phyloP scores from a whole-genome alignment of 352 stramenopile genomes.

The Pythium dissotocum region DNA sequence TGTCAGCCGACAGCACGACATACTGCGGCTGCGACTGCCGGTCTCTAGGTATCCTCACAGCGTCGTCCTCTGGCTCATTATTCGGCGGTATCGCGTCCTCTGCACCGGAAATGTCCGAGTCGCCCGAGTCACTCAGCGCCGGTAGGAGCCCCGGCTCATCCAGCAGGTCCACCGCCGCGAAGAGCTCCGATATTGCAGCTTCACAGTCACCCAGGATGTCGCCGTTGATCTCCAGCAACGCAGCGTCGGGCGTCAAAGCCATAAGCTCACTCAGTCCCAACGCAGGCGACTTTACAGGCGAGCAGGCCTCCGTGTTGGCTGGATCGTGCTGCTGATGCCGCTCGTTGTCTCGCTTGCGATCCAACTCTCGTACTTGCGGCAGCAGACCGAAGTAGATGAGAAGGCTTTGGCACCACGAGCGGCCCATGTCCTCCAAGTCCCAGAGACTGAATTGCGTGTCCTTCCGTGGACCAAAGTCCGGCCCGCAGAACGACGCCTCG shows the following conservation, averaged over 20 bases:
- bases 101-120: slow-evolving; percentile 68
- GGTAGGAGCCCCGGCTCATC: slow-evolving; percentile 23
- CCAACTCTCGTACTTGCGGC: slow-evolving; percentile 42
- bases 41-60: background rate
- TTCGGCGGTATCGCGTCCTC: slow-evolving; percentile 65
- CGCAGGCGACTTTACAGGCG: background rate
- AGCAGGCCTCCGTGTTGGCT: background rate
- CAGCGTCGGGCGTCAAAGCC: slow-evolving; percentile 13
- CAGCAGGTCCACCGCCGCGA: slow-evolving; percentile 29
- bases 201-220: slow-evolving; percentile 65
- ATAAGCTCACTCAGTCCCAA: slow-evolving; percentile 15
- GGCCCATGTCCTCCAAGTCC: slow-evolving; percentile 78
- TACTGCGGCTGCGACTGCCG: slow-evolving; percentile 6
- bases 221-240: slow-evolving; percentile 25
- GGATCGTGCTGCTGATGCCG: slow-evolving; percentile 13
- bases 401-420: slow-evolving; percentile 71
- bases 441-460: slow-evolving; percentile 77
- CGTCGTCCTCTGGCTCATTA: slow-evolving; percentile 12
- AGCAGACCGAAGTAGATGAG: slow-evolving; percentile 74
- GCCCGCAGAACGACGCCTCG: slow-evolving; percentile 89
- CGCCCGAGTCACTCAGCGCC: slow-evolving; percentile 23
- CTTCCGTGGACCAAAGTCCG: slow-evolving; percentile 64
- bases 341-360: slow-evolving; percentile 22
- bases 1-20: background rate
- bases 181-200: slow-evolving; percentile 58